Percentiles rank a stretch among this genome's conserved stretches.
Conservation (phyloP, 371 early-diverging fungal genomes). For the Apophysomyces sp. region DNA sequence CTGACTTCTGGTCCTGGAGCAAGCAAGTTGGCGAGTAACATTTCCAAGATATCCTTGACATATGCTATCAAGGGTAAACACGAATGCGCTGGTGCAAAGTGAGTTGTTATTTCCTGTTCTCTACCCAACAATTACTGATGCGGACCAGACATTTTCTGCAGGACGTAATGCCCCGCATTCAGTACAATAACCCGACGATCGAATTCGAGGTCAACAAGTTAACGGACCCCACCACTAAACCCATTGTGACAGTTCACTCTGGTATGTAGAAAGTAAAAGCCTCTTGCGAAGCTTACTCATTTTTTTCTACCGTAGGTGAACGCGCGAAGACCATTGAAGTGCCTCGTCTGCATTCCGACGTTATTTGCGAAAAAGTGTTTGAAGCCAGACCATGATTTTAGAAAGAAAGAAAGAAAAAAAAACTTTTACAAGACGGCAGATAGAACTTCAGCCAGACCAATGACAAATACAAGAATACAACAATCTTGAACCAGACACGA, state of each 20-base stretch:
- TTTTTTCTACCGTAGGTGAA: conserved; percentile 23
- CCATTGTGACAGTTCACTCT: conserved; percentile 57
- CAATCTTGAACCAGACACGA: conserved; percentile 55
- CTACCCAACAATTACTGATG: not conserved
- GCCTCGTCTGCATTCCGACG: conserved; percentile 51
- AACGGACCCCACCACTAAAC: conserved; percentile 44
- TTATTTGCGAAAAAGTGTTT: conserved; percentile 52
- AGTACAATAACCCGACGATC: conserved; percentile 61
- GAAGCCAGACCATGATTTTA: conserved; percentile 30
- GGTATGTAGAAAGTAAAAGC: conserved; percentile 35
- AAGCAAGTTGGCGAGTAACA: conserved; percentile 42
- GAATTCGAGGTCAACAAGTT: conserved; percentile 52
- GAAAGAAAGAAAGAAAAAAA: not conserved
- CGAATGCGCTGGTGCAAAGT: conserved; percentile 64
- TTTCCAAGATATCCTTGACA: conserved; percentile 56
- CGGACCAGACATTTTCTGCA: conserved; percentile 55
- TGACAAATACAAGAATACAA: conserved; percentile 54
- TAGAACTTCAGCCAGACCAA: conserved; percentile 47
- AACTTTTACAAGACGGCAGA: conserved; percentile 14
- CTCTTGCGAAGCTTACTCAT: not conserved
- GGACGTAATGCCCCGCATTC: conserved; percentile 60
- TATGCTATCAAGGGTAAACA: conserved; percentile 54
- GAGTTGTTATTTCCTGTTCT: conserved; percentile 3
- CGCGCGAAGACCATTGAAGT: conserved; percentile 46
- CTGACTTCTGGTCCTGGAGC: conserved; percentile 53